Evolutionary conservation across 352 stramenopile genomes (phyloP), one percentile per base, ranked within the genome.

Genomic region (Phytophthora sansomeana): DNA sequence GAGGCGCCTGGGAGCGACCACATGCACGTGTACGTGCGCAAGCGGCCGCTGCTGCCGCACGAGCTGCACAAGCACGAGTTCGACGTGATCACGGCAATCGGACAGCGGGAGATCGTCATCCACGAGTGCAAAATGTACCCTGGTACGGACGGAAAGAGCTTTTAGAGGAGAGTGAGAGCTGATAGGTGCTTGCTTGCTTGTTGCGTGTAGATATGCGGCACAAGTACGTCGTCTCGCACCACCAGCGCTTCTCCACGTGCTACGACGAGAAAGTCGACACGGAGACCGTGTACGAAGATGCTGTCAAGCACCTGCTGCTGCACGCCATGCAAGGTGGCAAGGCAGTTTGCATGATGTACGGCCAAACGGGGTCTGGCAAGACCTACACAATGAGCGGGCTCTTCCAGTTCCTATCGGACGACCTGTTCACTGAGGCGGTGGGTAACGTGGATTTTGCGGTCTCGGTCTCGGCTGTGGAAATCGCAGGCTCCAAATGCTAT

Each of bases 121-220:
- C 87, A 97, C 69, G 90, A 97, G 69, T 95, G 87, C 72, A 85
- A 92, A 44, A 97, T 97, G 90, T 92, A 97, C 69, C 72, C 82
- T 8, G 72, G 79, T 88, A 72, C 5, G 67, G 10, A 39, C 6
- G 39, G 17, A 41, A 6, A 29, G 26, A 54, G 26, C 13, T 7
- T 33, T 35, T 56, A 62, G 19, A 30, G 33, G 8, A 33, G 10
- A 52, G 6, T 17, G 26, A 1, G 7, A 28, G 19, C 51, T 63
- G 19, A 41, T 48, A 39, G 32, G 24, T 58, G 7, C 9, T 44
- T 4, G 64, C 17, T 46, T 10, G 19, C 49, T 24, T 38, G 16
- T 16, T 30, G n/a, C 19, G 26, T 38, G 26, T 42, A 78, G 91
- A 98, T 56, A 97, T 97, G 90, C 81, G 81, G 33, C 85, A 92